Evolutionary conservation across 352 stramenopile species (phyloP).

Genomic region (Phytophthora sp.): DNA sequence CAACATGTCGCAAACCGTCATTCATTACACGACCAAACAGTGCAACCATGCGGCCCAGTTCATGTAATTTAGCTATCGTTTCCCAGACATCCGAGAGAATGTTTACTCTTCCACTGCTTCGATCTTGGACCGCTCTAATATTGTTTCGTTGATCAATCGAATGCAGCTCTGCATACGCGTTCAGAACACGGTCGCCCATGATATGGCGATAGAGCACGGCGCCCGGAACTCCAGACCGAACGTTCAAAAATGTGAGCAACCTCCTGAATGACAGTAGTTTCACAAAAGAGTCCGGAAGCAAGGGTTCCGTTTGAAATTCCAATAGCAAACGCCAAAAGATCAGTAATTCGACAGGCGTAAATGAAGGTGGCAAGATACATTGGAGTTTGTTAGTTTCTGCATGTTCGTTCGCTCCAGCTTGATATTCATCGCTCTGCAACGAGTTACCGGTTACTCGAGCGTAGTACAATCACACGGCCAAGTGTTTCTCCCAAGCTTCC

Average conservation of each 20-base stretch:
- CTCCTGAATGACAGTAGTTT: background rate
- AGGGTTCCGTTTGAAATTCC: too few relatives aligned
- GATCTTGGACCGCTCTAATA: background rate
- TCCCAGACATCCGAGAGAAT: background rate
- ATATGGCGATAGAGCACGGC: constrained; percentile 1
- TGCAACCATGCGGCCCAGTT: constrained; percentile 4
- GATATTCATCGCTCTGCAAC: background rate
- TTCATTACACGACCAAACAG: constrained; percentile 1
- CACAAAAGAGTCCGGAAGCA: background rate
- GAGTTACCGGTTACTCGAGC: background rate
- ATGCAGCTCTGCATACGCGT: constrained; percentile 9
- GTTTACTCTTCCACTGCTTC: constrained; percentile 14
- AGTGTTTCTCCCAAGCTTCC: background rate
- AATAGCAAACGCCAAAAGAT: too few relatives aligned
- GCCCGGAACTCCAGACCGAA: background rate
- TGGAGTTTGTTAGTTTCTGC: background rate
- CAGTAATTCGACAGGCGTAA: background rate
- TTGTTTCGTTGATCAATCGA: constrained; percentile 8
- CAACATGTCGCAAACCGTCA: constrained; percentile 10
- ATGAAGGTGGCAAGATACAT: background rate
- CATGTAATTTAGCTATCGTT: background rate
- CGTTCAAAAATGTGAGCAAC: constrained; percentile 11
- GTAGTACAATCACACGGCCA: background rate
- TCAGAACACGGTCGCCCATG: constrained; percentile 5
- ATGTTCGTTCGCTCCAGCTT: background rate